Conservation (phyloP, 768 basidiomycete genomes). For the Floccularia luteovirens region DNA sequence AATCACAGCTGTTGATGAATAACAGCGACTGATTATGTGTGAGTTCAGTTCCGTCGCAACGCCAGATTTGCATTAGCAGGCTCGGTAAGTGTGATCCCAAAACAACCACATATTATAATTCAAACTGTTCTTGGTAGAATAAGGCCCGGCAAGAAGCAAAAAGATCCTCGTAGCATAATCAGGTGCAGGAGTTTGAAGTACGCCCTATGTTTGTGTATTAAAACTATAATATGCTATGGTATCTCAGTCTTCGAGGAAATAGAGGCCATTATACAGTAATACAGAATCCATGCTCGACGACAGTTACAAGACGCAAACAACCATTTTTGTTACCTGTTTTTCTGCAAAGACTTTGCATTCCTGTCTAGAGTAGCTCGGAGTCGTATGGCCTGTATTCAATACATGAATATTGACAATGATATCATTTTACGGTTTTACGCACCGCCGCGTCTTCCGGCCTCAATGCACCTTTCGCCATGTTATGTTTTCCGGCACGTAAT, state of each 20-base stretch:
- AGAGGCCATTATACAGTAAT: too few species aligned
- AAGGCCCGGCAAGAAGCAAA: neutral
- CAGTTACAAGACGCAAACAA: too few species aligned
- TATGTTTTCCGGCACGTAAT: neutral
- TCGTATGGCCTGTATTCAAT: slow-evolving; percentile 47
- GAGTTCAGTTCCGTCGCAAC: slow-evolving; percentile 75
- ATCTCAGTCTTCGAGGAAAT: too few species aligned
- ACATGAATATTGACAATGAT: neutral
- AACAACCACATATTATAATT: neutral
- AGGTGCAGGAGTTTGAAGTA: slow-evolving; percentile 1
- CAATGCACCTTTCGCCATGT: neutral
- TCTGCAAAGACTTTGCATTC: slow-evolving; percentile 32
- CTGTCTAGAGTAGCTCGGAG: slow-evolving; percentile 60
- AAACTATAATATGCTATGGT: too few species aligned
- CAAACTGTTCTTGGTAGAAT: neutral
- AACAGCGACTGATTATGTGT: slow-evolving; percentile 6
- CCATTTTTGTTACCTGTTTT: slow-evolving; percentile 16
- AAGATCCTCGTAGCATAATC: neutral
- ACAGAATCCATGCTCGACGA: too few species aligned
- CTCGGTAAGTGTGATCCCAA: slow-evolving; percentile 43
- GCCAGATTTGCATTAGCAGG: slow-evolving; percentile 64
- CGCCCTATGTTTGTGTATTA: neutral
- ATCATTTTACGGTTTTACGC: slow-evolving; percentile 1
- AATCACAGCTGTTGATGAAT: slow-evolving; percentile 5
- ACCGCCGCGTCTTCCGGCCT: slow-evolving; percentile 39